A percentile compares a stretch with the other conserved stretches of the same genome.
phyloP scores from a whole-genome alignment of 495 filamentous ascomycete genomes.

The Penicillium pancosmium region DNA sequence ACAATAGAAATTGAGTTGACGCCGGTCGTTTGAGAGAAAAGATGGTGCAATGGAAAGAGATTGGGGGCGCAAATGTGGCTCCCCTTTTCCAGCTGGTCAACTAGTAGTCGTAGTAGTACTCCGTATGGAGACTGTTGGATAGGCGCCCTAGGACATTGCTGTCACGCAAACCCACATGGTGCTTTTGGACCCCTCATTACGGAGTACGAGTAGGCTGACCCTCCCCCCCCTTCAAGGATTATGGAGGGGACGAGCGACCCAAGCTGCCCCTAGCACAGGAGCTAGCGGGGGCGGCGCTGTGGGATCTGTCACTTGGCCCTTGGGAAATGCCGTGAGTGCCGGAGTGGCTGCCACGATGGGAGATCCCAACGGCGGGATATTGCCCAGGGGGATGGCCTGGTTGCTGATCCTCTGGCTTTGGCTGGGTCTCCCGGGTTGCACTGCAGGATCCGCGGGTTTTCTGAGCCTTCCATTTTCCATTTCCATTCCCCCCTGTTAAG shows the following conservation, averaged over 20 bases:
- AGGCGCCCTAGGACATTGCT: not conserved
- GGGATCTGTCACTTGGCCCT: slow-evolving; percentile 14
- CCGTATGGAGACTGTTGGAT: not conserved
- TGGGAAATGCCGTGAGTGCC: slow-evolving; percentile 3
- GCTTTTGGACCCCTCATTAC: not conserved
- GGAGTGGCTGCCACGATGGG: not conserved
- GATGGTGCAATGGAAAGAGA: not conserved
- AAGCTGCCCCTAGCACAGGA: not conserved
- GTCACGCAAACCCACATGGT: not conserved
- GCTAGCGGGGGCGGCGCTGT: slow-evolving; percentile 3
- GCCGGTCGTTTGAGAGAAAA: slow-evolving; percentile 19
- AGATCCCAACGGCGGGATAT: slow-evolving; percentile 2
- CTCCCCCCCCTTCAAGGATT: too few species aligned
- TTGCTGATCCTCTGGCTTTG: slow-evolving; percentile 3
- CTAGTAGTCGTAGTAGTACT: not conserved
- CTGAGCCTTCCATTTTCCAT: not conserved
- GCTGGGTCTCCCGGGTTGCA: slow-evolving; percentile 17
- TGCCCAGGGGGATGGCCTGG: not conserved
- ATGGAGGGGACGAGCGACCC: not conserved
- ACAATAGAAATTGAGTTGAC: slow-evolving; percentile 26
- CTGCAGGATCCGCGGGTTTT: slow-evolving; percentile 9
- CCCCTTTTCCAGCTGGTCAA: not conserved
- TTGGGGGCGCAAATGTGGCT: slow-evolving; percentile 12
- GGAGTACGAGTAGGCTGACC: too few species aligned
- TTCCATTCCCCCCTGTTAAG: not conserved